Conservation (phyloP, 208 protist genomes). For the Trichomonas vaginalis region DNA sequence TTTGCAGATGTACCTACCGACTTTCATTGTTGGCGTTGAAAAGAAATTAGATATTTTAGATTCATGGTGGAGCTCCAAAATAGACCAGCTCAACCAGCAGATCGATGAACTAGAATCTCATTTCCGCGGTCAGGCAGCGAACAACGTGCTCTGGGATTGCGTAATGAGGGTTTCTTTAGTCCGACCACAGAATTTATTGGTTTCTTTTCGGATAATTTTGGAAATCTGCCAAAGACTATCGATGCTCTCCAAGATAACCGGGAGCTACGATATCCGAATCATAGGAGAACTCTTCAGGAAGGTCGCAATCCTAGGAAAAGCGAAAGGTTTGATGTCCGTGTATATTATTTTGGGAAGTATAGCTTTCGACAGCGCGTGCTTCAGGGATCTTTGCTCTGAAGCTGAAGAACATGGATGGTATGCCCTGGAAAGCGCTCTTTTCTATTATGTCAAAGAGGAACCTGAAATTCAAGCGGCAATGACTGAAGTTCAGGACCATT, state of each 20-base stretch:
- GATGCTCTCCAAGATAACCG: background rate
- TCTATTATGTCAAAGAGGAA: background rate
- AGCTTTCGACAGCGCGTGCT: background rate
- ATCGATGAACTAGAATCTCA: background rate
- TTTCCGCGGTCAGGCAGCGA: background rate
- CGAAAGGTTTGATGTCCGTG: background rate
- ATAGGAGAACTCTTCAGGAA: background rate
- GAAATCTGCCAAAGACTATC: background rate
- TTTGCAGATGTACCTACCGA: background rate
- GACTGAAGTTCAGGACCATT: background rate
- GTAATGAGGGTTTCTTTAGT: background rate
- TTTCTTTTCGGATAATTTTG: background rate
- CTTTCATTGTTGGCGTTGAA: background rate
- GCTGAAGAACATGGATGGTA: background rate
- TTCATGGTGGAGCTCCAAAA: background rate
- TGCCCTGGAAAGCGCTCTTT: background rate
- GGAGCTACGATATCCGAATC: background rate
- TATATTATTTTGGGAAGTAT: background rate
- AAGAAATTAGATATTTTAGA: background rate
- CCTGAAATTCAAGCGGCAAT: background rate
- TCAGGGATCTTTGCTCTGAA: background rate
- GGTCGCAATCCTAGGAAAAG: background rate
- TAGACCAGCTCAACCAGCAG: background rate
- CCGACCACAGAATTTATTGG: background rate
- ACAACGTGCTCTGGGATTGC: background rate